Conservation (phyloP, 2,329 filamentous ascomycete genomes). For the Podosphaera fusca region DNA sequence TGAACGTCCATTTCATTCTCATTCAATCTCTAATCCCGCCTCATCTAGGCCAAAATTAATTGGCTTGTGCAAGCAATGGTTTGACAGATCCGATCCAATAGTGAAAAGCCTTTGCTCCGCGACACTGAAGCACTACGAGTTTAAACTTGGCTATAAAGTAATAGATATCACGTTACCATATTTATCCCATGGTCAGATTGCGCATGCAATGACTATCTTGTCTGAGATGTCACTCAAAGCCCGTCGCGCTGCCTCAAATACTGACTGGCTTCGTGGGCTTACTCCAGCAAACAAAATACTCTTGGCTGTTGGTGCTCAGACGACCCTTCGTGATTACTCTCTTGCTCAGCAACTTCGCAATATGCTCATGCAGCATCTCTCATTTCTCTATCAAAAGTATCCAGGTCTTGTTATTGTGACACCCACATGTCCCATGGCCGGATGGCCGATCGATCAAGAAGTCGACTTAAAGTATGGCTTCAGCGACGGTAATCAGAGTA, state of each 20-base stretch:
- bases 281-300: slow-evolving; percentile 48
- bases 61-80: slow-evolving; percentile 46
- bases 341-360: slow-evolving; percentile 51
- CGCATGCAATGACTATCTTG: slow-evolving; percentile 58
- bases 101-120: slow-evolving; percentile 39
- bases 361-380: slow-evolving; percentile 57
- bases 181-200: slow-evolving; percentile 47
- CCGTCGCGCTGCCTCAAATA: slow-evolving; percentile 9
- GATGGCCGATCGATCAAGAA: slow-evolving; percentile 38
- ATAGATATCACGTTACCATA: slow-evolving; percentile 42
- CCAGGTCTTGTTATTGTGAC: slow-evolving; percentile 59
- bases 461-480: slow-evolving; percentile 46
- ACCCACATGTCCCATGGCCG: slow-evolving; percentile 52
- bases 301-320: slow-evolving; percentile 38
- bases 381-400: slow-evolving; percentile 42
- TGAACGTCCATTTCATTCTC: slow-evolving; percentile 36
- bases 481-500: slow-evolving; percentile 45
- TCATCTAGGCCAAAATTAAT: slow-evolving; percentile 31
- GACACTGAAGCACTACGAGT: slow-evolving; percentile 34
- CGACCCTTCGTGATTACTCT: slow-evolving; percentile 45
- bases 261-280: slow-evolving; percentile 28
- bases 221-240: slow-evolving; percentile 36
- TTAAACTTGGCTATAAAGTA: slow-evolving; percentile 25
- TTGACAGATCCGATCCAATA: slow-evolving; percentile 39
- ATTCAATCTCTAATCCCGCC: slow-evolving; percentile 30